Conservation (phyloP, 2,329 filamentous ascomycete species). For the Colletotrichum spinosum region DNA sequence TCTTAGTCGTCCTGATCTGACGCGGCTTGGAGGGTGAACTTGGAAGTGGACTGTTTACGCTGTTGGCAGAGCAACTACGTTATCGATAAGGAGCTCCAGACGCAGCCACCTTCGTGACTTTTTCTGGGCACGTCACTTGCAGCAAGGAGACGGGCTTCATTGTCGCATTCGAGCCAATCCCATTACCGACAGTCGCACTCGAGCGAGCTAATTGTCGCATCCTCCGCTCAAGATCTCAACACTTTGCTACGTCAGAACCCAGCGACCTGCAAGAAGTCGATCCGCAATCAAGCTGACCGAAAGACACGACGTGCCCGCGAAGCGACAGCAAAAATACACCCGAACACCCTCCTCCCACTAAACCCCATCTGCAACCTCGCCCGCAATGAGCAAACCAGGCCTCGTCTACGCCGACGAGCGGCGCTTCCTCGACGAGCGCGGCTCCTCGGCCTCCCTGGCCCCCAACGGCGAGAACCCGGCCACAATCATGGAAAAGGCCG, state of each 20-base stretch:
- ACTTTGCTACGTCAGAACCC: too few species aligned
- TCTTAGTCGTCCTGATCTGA: slow-evolving; percentile 15
- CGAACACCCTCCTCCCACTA: slow-evolving; percentile 34
- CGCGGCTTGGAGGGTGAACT: slow-evolving; percentile 17
- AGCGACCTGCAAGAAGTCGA: too few species aligned
- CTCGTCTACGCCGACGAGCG: slow-evolving; percentile 83
- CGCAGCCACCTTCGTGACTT: slow-evolving; percentile 21
- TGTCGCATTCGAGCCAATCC: slow-evolving; percentile 2
- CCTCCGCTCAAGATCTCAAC: background rate
- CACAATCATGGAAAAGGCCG: slow-evolving; percentile 95
- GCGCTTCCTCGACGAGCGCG: slow-evolving; percentile 89
- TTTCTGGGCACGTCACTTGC: slow-evolving; percentile 23
- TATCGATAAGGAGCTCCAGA: slow-evolving; percentile 51
- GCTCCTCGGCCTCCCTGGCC: slow-evolving; percentile 79
- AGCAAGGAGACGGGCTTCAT: background rate
- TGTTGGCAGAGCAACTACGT: slow-evolving; percentile 56
- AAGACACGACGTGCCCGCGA: background rate
- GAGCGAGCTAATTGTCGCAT: background rate
- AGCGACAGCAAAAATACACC: background rate
- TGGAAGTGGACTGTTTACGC: slow-evolving; percentile 37
- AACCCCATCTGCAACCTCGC: slow-evolving; percentile 13
- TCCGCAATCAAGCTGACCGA: too few species aligned
- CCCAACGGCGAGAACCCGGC: slow-evolving; percentile 92
- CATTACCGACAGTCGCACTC: background rate
- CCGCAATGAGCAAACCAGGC: slow-evolving; percentile 53